Evolutionary conservation across 2,329 filamentous ascomycete species (phyloP), one percentile per base, ranked within the genome.

Genomic region (Monilinia polystroma): DNA sequence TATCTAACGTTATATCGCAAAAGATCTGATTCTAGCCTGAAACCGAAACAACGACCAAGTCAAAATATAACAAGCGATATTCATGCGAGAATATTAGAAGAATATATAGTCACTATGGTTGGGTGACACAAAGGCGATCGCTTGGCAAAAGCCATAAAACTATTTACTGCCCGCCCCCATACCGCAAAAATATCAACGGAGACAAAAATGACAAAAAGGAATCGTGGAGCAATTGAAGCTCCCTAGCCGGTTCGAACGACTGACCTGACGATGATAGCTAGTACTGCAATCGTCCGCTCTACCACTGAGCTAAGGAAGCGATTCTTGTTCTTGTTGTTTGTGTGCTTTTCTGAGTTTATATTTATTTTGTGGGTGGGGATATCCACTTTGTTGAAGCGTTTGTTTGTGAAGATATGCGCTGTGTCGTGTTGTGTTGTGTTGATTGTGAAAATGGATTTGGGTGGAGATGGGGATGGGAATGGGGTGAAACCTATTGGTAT

Each of bases 241-340:
- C 47, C 32, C 58, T 62, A 62, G 58, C 58, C 58, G 58, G 58
- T 62, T 62, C 58, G 58, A 62, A 62, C 58, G 58, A 62, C 58
- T 62, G 58, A 62, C 58, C 58, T 62, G 58, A 62, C 58, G 58
- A 62, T 62, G 26, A 41, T 62, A 51, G 45, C 45, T 11, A 6
- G 2, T 51, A 62, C 58, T 62, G 58, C 58, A 62, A 62, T 62
- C 58, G 58, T 62, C 58, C 58, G 58, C 58, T 62, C 58, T 62
- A 62, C 58, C 58, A 62, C 58, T 62, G 58, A 62, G 58, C 58
- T 62, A 62, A 62, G 58, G 32, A 51, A 62, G 58, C 58, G 47
- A 51, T 62, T 59, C 43, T 49, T 3, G 1, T 16, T 14, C 2
- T 0, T 32, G 0, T 4, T 5, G 0, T 0, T 0, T 4, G 6